These are phyloP conservation scores for Myrica gale DNA, from an alignment of 306 rosid genomes.

Conservation along the genomic window DNA sequence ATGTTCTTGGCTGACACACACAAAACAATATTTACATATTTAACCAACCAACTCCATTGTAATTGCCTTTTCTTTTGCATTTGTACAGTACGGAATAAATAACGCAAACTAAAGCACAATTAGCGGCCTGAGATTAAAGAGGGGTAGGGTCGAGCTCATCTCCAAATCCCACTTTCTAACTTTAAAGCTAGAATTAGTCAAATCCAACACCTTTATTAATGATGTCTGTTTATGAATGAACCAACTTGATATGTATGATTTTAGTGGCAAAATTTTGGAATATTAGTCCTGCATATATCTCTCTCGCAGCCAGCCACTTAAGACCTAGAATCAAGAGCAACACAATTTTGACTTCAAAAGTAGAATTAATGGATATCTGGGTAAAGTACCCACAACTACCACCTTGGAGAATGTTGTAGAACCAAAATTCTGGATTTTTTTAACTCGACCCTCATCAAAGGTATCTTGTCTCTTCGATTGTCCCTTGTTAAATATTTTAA, in stretches of 20 bases:
- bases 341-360: no score
- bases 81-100: neutral
- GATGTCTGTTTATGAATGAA: neutral
- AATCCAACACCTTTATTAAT: neutral
- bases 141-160: slow-evolving; percentile 17
- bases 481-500: no score
- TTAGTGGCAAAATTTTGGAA: neutral
- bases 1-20: neutral
- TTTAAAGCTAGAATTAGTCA: neutral
- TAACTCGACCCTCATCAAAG: no score
- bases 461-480: no score
- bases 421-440: no score
- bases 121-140: slow-evolving; percentile 24
- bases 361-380: neutral
- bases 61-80: neutral
- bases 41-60: neutral
- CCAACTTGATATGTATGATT: neutral
- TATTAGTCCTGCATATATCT: no score
- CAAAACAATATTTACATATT: neutral
- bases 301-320: no score
- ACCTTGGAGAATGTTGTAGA: neutral
- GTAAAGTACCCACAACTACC: neutral
- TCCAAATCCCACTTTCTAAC: slow-evolving; percentile 19
- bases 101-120: neutral
- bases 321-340: no score